Conservation (phyloP, 768 basidiomycete species). For the Podaxis pistillaris region DNA sequence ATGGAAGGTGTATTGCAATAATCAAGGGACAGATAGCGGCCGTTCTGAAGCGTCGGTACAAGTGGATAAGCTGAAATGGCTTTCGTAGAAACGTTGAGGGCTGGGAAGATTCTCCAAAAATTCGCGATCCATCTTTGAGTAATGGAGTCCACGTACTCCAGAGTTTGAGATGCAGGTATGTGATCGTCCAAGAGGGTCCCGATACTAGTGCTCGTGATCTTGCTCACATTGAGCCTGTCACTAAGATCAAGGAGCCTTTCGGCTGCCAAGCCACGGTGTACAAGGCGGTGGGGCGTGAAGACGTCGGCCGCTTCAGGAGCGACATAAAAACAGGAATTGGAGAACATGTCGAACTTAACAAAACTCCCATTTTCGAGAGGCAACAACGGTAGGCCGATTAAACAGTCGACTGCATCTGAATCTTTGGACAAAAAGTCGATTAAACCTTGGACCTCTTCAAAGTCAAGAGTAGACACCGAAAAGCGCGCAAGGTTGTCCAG, state of each 20-base stretch:
- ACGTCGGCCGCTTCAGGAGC: constrained; percentile 19
- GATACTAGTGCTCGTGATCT: constrained; percentile 1
- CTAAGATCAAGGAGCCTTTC: background rate
- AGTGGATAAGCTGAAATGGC: constrained; percentile 30
- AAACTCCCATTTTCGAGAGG: constrained; percentile 34
- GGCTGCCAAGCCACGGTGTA: background rate
- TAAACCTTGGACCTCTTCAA: constrained; percentile 24
- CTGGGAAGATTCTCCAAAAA: constrained; percentile 30
- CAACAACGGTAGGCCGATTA: constrained; percentile 34
- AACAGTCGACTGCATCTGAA: constrained; percentile 12
- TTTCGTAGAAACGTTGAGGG: constrained; percentile 12
- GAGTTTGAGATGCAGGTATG: background rate
- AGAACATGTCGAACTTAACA: constrained; percentile 22
- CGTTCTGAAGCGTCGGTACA: constrained; percentile 27
- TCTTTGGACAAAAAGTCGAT: constrained; percentile 27
- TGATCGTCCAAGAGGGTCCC: constrained; percentile 4
- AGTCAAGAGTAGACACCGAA: constrained; percentile 22
- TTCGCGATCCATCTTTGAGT: constrained; percentile 25
- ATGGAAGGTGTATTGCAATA: constrained; percentile 26
- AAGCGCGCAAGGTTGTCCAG: background rate
- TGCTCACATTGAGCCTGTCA: background rate
- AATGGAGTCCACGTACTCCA: background rate
- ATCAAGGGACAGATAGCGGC: constrained; percentile 30
- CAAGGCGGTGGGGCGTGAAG: constrained; percentile 21
- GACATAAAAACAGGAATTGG: constrained; percentile 27